Percentiles rank a stretch among this genome's conserved stretches.
These are phyloP conservation scores for Fusarium odoratissimum DNA, from an alignment of 2,329 filamentous ascomycete genomes.

Conservation along the genomic window DNA sequence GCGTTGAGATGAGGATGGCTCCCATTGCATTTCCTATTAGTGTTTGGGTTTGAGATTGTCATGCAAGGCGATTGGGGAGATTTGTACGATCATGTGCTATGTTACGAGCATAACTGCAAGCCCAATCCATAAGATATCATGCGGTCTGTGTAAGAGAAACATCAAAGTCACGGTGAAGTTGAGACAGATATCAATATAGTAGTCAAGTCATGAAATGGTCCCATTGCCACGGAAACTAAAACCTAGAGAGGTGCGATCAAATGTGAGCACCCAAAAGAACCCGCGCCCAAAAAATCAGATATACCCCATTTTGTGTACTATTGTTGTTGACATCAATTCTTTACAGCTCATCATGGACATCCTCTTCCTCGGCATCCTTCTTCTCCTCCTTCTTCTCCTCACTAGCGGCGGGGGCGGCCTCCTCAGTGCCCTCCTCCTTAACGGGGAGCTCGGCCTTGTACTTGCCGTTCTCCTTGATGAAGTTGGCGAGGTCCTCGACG, in stretches of 20 bases:
- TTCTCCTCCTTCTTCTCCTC: constrained; percentile 63
- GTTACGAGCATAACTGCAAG: constrained; percentile 26
- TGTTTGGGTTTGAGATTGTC: constrained; percentile 5
- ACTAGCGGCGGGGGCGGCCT: constrained; percentile 64
- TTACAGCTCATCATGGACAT: constrained; percentile 82
- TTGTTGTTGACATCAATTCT: constrained; percentile 48
- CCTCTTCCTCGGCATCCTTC: constrained; percentile 58
- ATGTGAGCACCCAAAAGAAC: constrained; percentile 46
- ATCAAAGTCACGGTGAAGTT: background rate
- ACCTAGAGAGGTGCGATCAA: constrained; percentile 38
- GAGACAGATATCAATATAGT: constrained; percentile 11
- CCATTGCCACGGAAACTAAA: constrained; percentile 46
- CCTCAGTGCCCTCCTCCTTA: constrained; percentile 65
- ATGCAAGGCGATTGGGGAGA: constrained; percentile 3
- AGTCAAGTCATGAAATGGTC: constrained; percentile 41
- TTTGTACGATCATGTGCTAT: constrained; percentile 28
- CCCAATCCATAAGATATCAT: constrained; percentile 1
- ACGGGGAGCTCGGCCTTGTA: constrained; percentile 78
- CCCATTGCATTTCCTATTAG: constrained; percentile 12
- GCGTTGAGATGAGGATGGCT: constrained; percentile 23
- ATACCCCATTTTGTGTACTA: constrained; percentile 46
- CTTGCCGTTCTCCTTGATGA: constrained; percentile 96
- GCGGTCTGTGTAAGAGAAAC: background rate
- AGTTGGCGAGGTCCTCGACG: constrained; percentile 89
- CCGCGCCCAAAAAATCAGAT: constrained; percentile 50